A percentile compares a stretch with the other conserved stretches of the same genome.
Conservation (phyloP, 345 rosid genomes). For the Populus simonii region DNA sequence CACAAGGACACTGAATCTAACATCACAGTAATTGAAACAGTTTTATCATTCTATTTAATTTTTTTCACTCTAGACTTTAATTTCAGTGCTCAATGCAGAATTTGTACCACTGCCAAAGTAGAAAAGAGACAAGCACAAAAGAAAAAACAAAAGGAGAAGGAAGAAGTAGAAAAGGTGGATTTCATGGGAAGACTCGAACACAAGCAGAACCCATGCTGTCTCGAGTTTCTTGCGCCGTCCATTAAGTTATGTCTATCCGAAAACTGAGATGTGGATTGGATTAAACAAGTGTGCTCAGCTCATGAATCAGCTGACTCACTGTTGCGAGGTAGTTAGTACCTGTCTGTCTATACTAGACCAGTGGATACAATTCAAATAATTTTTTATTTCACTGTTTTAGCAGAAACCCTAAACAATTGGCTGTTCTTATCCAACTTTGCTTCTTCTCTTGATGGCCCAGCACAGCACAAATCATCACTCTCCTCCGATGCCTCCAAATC, state of each 20-base stretch:
- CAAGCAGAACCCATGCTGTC: not conserved
- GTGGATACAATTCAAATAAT: not conserved
- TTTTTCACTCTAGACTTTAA: too few species aligned
- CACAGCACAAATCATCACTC: not conserved
- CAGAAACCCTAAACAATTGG: too few species aligned
- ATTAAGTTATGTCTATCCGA: not conserved
- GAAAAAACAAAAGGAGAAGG: not conserved
- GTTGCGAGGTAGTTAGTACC: constrained; percentile 6
- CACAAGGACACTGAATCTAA: too few species aligned
- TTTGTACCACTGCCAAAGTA: not conserved
- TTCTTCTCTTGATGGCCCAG: constrained; percentile 19
- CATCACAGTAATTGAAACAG: too few species aligned
- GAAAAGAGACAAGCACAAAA: too few species aligned
- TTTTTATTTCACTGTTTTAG: constrained; percentile 3
- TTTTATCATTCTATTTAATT: too few species aligned
- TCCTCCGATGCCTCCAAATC: not conserved
- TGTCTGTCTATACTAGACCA: constrained; percentile 10
- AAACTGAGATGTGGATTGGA: not conserved
- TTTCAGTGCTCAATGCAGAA: not conserved
- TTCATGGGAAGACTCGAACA: not conserved
- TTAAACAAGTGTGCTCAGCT: not conserved
- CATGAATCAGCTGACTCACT: not conserved
- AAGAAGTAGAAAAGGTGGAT: too few species aligned
- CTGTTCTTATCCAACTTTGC: constrained; percentile 35
- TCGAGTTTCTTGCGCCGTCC: not conserved